A percentile compares a stretch with the other conserved stretches of the same genome.
Evolutionary conservation across 768 basidiomycete genomes (phyloP).

Genomic region (Podaxis sp.): DNA sequence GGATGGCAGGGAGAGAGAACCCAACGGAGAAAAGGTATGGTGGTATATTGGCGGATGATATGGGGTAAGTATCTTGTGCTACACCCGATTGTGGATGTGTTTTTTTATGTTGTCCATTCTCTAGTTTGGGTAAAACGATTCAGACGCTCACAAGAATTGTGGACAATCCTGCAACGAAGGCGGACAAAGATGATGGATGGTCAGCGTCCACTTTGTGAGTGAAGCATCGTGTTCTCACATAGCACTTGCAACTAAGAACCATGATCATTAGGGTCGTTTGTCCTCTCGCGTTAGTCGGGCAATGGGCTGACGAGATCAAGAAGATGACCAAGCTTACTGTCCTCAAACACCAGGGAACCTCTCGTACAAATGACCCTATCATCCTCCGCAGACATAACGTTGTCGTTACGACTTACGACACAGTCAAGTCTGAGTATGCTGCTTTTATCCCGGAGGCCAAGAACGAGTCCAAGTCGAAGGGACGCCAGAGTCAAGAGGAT

Average conservation of each 20-base stretch:
- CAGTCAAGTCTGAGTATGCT: conserved; percentile 76
- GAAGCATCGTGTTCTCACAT: background rate
- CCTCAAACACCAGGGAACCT: conserved; percentile 80
- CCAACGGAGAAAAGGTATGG: conserved; percentile 67
- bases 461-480: conserved; percentile 48
- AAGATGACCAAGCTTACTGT: conserved; percentile 73
- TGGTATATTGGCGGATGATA: conserved; percentile 91
- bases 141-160: conserved; percentile 88
- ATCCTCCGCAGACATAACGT: conserved; percentile 59
- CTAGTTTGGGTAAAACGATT: conserved; percentile 84
- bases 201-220: conserved; percentile 68
- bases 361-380: conserved; percentile 64
- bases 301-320: conserved; percentile 87
- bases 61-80: conserved; percentile 56
- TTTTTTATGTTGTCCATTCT: conserved; percentile 8
- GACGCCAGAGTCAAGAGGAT: conserved; percentile 33
- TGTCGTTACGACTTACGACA: conserved; percentile 87
- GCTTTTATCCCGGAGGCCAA: conserved; percentile 49
- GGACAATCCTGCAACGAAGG: conserved; percentile 70
- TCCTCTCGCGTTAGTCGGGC: conserved; percentile 83
- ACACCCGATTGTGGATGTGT: background rate
- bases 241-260: conserved; percentile 4
- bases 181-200: conserved; percentile 73
- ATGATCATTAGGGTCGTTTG: conserved; percentile 67
- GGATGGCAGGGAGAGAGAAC: conserved; percentile 86